These are phyloP conservation scores for Sporothrix dimorphospora DNA, from an alignment of 2,329 filamentous ascomycete species.

Conservation along the genomic window DNA sequence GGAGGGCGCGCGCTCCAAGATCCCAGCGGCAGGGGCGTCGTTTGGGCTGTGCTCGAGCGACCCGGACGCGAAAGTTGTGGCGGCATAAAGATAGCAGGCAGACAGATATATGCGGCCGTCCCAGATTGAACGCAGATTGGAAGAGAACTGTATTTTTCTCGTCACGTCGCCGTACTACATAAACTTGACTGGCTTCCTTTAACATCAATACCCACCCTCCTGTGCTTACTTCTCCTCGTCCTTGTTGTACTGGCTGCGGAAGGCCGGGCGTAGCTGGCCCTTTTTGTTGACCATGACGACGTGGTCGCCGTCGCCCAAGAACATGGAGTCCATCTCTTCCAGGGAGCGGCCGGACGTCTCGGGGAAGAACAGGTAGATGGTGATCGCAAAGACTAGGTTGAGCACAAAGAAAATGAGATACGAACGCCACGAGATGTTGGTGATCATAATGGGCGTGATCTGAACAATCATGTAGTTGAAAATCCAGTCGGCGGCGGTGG, in stretches of 20 bases:
- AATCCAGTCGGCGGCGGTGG: conserved; percentile 46
- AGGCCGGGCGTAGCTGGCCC: background rate
- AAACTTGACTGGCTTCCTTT: background rate
- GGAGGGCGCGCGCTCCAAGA: background rate
- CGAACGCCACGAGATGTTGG: conserved; percentile 55
- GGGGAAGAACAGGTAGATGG: conserved; percentile 57
- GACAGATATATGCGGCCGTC: background rate
- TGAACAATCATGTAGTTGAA: conserved; percentile 62
- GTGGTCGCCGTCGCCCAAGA: conserved; percentile 28
- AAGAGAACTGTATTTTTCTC: background rate
- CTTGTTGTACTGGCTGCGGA: background rate
- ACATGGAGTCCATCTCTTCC: conserved; percentile 70
- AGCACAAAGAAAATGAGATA: conserved; percentile 59
- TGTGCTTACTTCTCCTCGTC: background rate
- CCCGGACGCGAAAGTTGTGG: background rate
- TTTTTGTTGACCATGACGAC: background rate
- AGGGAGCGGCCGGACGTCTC: conserved; percentile 59
- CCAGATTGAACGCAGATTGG: no score
- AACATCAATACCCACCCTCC: background rate
- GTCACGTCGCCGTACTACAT: background rate
- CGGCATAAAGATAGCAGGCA: background rate
- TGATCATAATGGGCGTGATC: conserved; percentile 62
- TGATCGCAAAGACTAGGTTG: conserved; percentile 55
- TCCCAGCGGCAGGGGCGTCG: background rate
- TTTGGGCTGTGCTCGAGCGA: conserved; percentile 25